These are phyloP conservation scores for Kazachstania kunashirensis DNA, from an alignment of 805 yeast species.

Conservation along the genomic window DNA sequence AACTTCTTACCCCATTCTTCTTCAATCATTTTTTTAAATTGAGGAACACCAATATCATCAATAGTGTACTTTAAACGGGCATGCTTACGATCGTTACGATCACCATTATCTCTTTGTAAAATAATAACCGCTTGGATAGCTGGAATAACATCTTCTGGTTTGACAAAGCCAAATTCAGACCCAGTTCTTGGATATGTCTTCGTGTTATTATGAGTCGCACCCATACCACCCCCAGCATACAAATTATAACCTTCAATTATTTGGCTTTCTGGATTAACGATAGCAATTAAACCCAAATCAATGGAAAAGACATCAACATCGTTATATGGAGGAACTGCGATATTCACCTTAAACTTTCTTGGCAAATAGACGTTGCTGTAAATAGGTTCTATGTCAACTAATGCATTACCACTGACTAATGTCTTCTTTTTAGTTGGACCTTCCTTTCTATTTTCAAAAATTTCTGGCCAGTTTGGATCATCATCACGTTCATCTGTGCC, in stretches of 20 bases:
- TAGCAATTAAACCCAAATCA: conserved; percentile 87
- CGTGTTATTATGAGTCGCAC: conserved; percentile 91
- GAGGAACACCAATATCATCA: conserved; percentile 87
- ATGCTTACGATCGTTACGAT: conserved; percentile 91
- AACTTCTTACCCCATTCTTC: conserved; percentile 71
- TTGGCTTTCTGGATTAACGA: conserved; percentile 52
- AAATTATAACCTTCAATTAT: conserved; percentile 74
- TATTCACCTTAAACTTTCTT: conserved; percentile 89
- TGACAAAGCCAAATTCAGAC: conserved; percentile 68
- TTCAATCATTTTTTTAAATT: conserved; percentile 71
- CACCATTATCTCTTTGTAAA: conserved; percentile 91
- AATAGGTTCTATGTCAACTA: conserved; percentile 75
- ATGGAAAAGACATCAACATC: conserved; percentile 96
- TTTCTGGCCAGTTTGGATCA: conserved; percentile 50
- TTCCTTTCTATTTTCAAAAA: conserved; percentile 53
- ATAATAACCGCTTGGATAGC: conserved; percentile 89
- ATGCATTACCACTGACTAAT: conserved; percentile 75
- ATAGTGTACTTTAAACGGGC: conserved; percentile 95
- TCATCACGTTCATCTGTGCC: conserved; percentile 68
- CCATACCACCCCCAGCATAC: conserved; percentile 98
- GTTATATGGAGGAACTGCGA: conserved; percentile 91
- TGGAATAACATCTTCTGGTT: conserved; percentile 54
- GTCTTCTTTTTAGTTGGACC: conserved; percentile 79
- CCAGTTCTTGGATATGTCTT: conserved; percentile 96
- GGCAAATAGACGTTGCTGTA: conserved; percentile 85